phyloP scores from a whole-genome alignment of 108 stramenopile genomes.

The Cylindrotheca closterium region DNA sequence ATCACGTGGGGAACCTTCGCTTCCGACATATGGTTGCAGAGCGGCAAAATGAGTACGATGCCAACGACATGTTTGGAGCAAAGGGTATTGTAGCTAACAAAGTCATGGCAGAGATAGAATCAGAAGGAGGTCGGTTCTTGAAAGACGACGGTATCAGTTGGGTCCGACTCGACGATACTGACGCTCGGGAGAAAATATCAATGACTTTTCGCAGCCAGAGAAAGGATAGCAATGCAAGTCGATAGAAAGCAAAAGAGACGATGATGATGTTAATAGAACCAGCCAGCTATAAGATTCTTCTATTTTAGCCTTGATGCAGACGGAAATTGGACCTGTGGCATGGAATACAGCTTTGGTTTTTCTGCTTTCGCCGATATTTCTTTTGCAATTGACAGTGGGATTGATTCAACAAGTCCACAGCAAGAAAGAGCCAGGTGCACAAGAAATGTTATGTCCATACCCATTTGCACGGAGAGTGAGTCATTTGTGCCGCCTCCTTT shows the following conservation, averaged over 20 bases:
- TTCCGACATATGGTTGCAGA: slow-evolving; percentile 38
- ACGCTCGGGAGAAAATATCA: slow-evolving; percentile 9
- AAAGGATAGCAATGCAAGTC: background rate
- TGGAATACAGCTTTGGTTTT: too few species aligned
- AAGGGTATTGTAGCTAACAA: background rate
- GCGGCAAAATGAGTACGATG: slow-evolving; percentile 1
- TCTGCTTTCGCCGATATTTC: slow-evolving; percentile 16
- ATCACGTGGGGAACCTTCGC: slow-evolving; percentile 55
- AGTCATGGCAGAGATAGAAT: background rate
- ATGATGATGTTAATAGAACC: too few species aligned
- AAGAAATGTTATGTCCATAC: slow-evolving; percentile 53
- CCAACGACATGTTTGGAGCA: background rate
- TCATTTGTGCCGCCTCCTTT: slow-evolving; percentile 14
- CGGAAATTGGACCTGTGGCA: too few species aligned
- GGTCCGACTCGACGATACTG: slow-evolving; percentile 6
- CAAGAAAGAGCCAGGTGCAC: slow-evolving; percentile 64
- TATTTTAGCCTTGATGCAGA: too few species aligned
- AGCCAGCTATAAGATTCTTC: too few species aligned
- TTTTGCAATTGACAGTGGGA: slow-evolving; percentile 55
- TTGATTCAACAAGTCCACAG: slow-evolving; percentile 66
- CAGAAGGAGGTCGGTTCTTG: slow-evolving; percentile 14
- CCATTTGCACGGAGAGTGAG: slow-evolving; percentile 38
- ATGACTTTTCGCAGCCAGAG: slow-evolving; percentile 9
- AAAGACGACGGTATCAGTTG: slow-evolving; percentile 20
- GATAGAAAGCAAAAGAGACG: too few species aligned